Evolutionary conservation across 805 yeast genomes (phyloP), one percentile per base, ranked within the genome.

Genomic region (Maudiozyma bulderi): DNA sequence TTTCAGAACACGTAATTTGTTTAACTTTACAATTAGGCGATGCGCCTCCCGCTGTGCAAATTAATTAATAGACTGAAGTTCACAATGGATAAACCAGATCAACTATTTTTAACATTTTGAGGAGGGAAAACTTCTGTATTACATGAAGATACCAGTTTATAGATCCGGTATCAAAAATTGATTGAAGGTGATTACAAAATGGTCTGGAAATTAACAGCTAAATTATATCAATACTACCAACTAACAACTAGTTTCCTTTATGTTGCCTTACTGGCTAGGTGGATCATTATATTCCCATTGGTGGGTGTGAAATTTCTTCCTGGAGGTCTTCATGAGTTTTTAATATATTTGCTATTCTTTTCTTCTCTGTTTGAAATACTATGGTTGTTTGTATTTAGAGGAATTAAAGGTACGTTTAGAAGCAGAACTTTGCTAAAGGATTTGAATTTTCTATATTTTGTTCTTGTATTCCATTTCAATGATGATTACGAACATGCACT

Each of bases 301-400:
- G 86, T 81, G n/a, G 85, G 87, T 0, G 64, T 79, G 33, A 71
- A 70, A 53, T 83, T 81, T 54, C 62, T 83, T 20, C 84, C 88
- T 1, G 87, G 83, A 6, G 89, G 87, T 0, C 78, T 84, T 10
- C 85, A 86, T 43, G 84, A 78, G 54, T 83, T 81, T 64, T 76
- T 80, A 28, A 61, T 62, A 43, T 57, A 55, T 41, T 20, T 58
- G 31, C 32, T 65, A 49, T 47, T 61, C 9, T 56, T 46, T 35
- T 44, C 60, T 10, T 54, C 62, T 28, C 9, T 51, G 1, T 42
- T 50, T 9, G 67, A 62, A 40, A 40, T 62, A 3, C 8, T 60
- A 8, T 64, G 66, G 66, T 47, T 51, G 11, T 43, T 60, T 6
- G 53, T 44, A 32, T 62, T 61, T 38, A 56, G 56, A 44, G 62